Conservation (phyloP, 768 basidiomycete genomes). For the Mycena alexandri region DNA sequence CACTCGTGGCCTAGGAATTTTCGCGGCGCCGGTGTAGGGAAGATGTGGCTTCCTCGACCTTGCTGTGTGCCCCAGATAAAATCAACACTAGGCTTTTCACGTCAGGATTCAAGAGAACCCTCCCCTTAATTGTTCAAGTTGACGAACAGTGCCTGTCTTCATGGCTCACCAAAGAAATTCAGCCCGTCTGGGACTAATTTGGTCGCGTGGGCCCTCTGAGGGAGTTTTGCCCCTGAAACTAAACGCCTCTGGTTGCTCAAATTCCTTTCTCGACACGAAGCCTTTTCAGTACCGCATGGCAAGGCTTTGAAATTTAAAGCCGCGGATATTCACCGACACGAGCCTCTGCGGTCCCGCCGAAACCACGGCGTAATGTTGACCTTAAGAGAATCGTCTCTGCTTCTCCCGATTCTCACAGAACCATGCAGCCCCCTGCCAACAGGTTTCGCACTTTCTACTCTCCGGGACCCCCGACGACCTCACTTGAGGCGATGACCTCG, state of each 20-base stretch:
- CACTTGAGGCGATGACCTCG: constrained; percentile 6
- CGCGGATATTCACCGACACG: constrained; percentile 10
- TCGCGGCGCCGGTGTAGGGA: neutral
- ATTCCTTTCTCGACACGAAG: no score
- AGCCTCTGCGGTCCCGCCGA: constrained; percentile 17
- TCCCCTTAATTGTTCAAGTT: neutral
- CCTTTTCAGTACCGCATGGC: no score
- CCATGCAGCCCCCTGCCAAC: constrained; percentile 23
- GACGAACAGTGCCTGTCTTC: neutral
- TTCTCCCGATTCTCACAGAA: constrained; percentile 17
- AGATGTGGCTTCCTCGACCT: neutral
- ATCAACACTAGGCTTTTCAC: no score
- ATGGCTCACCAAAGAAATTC: neutral
- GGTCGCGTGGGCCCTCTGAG: constrained; percentile 20
- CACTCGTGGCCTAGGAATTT: no score
- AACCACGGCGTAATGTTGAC: constrained; percentile 16
- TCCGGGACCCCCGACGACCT: constrained; percentile 1
- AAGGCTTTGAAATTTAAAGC: neutral
- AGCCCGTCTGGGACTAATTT: neutral
- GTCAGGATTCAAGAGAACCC: neutral
- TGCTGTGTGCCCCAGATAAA: neutral
- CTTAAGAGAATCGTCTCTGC: neutral
- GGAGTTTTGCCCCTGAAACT: constrained; percentile 2
- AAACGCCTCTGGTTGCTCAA: no score
- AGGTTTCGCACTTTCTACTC: neutral